Evolutionary conservation across 768 basidiomycete genomes (phyloP).

Genomic region (Clavaria fumosa): DNA sequence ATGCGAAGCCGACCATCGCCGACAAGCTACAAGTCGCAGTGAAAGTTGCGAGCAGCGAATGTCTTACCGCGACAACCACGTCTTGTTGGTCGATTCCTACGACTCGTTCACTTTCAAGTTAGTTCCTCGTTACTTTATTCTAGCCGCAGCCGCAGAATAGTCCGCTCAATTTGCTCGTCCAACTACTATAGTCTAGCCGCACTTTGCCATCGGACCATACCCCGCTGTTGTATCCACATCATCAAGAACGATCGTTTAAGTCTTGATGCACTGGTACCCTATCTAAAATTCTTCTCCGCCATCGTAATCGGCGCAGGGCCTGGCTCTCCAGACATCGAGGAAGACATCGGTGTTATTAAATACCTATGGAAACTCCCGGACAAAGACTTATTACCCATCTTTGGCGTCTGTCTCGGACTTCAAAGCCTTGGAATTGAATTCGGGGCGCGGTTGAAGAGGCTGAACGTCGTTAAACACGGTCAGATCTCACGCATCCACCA

Average conservation of each 20-base stretch:
- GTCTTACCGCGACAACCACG: no score
- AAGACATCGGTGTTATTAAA: slow-evolving; percentile 54
- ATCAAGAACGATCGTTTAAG: slow-evolving; percentile 56
- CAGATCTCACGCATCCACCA: slow-evolving; percentile 56
- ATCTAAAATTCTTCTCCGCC: slow-evolving; percentile 48
- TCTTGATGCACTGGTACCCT: slow-evolving; percentile 32
- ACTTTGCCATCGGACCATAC: slow-evolving; percentile 47
- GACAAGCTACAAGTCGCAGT: no score
- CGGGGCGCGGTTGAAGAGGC: slow-evolving; percentile 43
- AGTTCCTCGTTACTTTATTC: slow-evolving; percentile 15
- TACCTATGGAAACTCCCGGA: slow-evolving; percentile 54
- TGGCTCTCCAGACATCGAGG: slow-evolving; percentile 47
- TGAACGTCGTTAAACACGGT: slow-evolving; percentile 64
- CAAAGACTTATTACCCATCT: slow-evolving; percentile 43
- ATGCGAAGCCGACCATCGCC: no score
- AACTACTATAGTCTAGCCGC: slow-evolving; percentile 61
- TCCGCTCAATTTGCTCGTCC: no score
- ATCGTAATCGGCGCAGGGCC: slow-evolving; percentile 70
- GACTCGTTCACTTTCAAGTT: slow-evolving; percentile 86
- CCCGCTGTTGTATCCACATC: slow-evolving; percentile 45
- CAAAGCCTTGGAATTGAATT: slow-evolving; percentile 58
- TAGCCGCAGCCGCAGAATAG: no score
- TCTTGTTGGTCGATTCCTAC: slow-evolving; percentile 70
- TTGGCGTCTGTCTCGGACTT: slow-evolving; percentile 73
- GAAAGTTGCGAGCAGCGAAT: no score